Evolutionary conservation across 495 filamentous ascomycete species (phyloP).

Genomic region (Penicillium diatomitis): DNA sequence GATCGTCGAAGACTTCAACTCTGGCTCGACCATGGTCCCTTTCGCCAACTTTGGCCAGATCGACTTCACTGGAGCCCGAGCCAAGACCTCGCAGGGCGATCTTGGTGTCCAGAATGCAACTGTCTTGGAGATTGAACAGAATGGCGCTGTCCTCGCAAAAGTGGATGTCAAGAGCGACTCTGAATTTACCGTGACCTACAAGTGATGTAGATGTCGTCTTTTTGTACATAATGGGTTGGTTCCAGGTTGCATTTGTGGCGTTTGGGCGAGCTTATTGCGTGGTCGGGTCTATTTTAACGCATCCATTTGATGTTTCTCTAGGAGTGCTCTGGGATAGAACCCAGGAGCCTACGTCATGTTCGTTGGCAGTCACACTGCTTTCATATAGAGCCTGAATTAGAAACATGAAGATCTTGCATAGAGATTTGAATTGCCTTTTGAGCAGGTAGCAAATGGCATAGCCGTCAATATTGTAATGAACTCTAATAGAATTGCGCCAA

Average conservation of each 20-base stretch:
- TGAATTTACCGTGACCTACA: conserved; percentile 25
- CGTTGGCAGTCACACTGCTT: too few species aligned
- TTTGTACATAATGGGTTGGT: not conserved
- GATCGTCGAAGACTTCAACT: conserved; percentile 57
- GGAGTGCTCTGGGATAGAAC: too few species aligned
- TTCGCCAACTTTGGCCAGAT: conserved; percentile 47
- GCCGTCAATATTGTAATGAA: not conserved
- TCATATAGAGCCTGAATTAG: too few species aligned
- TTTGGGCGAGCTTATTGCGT: not conserved
- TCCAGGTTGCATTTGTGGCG: not conserved
- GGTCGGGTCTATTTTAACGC: too few species aligned
- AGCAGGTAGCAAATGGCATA: too few species aligned
- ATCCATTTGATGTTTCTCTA: too few species aligned
- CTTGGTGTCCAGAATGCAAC: conserved; percentile 32
- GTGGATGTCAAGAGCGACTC: conserved; percentile 31
- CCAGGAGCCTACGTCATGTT: too few species aligned
- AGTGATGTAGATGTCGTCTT: not conserved
- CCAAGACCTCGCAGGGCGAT: conserved; percentile 20
- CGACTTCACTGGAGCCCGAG: conserved; percentile 37
- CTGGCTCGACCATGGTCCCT: conserved; percentile 35
- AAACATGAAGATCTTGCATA: too few species aligned
- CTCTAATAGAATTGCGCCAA: conserved; percentile 1
- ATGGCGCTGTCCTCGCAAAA: conserved; percentile 36
- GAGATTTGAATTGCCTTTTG: too few species aligned
- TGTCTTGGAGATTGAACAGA: conserved; percentile 46